A percentile compares a stretch with the other conserved stretches of the same genome.
These are phyloP conservation scores for Sclerospora graminicola DNA, from an alignment of 352 stramenopile genomes.

Conservation along the genomic window DNA sequence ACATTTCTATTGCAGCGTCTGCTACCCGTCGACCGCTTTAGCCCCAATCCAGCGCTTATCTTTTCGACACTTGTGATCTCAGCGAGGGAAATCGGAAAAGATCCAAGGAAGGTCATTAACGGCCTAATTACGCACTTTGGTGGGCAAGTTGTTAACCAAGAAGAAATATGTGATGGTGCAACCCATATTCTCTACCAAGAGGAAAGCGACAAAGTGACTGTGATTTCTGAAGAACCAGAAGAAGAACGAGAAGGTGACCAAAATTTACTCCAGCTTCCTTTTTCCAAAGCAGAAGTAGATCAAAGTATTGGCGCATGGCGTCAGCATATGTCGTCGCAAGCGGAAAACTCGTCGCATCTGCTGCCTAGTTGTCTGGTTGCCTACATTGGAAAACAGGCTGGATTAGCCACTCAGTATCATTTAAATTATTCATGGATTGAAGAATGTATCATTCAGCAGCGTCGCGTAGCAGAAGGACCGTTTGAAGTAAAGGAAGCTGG, in stretches of 20 bases:
- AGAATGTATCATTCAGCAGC: conserved; percentile 54
- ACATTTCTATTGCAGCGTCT: conserved; percentile 53
- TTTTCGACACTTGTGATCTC: conserved; percentile 73
- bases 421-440: conserved; percentile 79
- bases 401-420: conserved; percentile 43
- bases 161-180: conserved; percentile 29
- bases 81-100: conserved; percentile 60
- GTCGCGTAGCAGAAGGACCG: conserved; percentile 36
- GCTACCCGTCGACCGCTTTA: conserved; percentile 65
- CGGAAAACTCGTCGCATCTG: conserved; percentile 17
- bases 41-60: conserved; percentile 58
- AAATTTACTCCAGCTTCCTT: conserved; percentile 34
- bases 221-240: conserved; percentile 3
- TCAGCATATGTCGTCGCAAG: conserved; percentile 24
- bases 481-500: conserved; percentile 23
- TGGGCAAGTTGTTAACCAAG: conserved; percentile 57
- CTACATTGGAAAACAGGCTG: conserved; percentile 37
- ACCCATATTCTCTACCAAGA: conserved; percentile 69
- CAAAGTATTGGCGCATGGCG: conserved; percentile 33
- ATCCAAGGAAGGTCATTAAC: conserved; percentile 71
- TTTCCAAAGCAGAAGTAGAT: conserved; percentile 32
- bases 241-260: conserved; percentile 22
- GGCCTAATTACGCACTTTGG: conserved; percentile 75
- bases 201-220: conserved; percentile 12
- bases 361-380: conserved; percentile 50